These are phyloP conservation scores for Chaetomium strumarium DNA, from an alignment of 2,329 filamentous ascomycete genomes.

Conservation along the genomic window DNA sequence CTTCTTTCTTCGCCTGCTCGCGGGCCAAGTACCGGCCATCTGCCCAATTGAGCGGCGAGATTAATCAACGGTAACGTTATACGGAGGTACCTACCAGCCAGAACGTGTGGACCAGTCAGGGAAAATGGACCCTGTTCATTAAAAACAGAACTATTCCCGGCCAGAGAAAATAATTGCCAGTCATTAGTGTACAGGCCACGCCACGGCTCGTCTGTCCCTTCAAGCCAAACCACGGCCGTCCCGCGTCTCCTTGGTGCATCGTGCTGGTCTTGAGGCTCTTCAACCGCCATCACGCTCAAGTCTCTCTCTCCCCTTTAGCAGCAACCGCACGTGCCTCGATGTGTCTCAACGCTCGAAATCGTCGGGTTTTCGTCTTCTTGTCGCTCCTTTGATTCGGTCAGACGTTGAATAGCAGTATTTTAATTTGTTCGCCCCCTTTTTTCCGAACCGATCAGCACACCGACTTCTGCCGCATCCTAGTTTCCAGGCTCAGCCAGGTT, in stretches of 20 bases:
- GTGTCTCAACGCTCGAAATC: conserved; percentile 13
- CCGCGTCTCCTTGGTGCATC: conserved; percentile 21
- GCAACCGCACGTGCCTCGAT: conserved; percentile 20
- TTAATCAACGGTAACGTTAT: no score
- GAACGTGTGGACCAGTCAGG: conserved; percentile 15
- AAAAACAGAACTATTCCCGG: conserved; percentile 18
- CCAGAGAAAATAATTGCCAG: conserved; percentile 18
- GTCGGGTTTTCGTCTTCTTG: conserved; percentile 19
- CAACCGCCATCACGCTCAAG: conserved; percentile 10
- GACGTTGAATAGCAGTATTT: conserved; percentile 15
- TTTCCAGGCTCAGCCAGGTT: no score
- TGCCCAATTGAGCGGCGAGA: conserved; percentile 22
- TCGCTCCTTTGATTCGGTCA: conserved; percentile 24
- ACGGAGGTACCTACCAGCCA: background rate
- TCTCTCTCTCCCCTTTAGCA: conserved; percentile 6
- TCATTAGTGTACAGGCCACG: no score
- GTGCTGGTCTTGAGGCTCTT: conserved; percentile 20
- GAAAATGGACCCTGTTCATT: conserved; percentile 22
- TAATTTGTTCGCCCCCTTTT: conserved; percentile 13
- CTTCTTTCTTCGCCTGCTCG: no score
- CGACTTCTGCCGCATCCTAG: background rate
- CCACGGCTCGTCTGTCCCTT: conserved; percentile 17
- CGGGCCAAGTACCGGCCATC: conserved; percentile 18
- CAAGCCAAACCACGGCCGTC: conserved; percentile 17
- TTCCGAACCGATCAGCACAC: conserved; percentile 15